phyloP scores from a whole-genome alignment of 306 rosid genomes.

The Fragaria ananassa region DNA sequence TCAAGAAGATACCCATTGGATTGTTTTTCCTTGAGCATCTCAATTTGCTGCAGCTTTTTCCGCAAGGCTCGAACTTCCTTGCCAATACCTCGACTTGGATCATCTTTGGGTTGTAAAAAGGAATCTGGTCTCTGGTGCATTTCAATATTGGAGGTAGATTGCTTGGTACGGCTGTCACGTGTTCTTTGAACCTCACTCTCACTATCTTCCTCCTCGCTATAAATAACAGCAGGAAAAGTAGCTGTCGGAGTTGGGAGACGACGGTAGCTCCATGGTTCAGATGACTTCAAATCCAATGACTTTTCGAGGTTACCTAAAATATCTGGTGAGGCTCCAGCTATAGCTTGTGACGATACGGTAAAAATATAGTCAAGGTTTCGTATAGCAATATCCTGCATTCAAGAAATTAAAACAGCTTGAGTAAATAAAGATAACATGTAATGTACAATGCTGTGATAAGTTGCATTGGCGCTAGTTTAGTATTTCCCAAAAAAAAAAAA shows the following conservation, averaged over 20 bases:
- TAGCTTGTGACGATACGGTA: conserved; percentile 63
- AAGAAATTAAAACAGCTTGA: conserved; percentile 4
- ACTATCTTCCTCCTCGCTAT: conserved; percentile 84
- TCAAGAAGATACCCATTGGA: conserved; percentile 70
- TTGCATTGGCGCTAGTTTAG: not conserved
- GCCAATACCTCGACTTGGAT: conserved; percentile 40
- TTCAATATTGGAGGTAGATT: conserved; percentile 36
- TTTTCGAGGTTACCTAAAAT: conserved; percentile 74
- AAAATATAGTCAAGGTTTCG: conserved; percentile 85
- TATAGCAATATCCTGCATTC: conserved; percentile 74
- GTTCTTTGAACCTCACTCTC: conserved; percentile 57
- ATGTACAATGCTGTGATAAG: not conserved
- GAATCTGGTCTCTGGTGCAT: conserved; percentile 48
- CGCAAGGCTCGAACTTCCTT: conserved; percentile 69
- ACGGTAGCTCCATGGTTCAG: conserved; percentile 86
- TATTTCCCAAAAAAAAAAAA: too few relatives aligned
- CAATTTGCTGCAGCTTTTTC: conserved; percentile 96
- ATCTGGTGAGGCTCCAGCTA: conserved; percentile 63
- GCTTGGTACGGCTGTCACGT: conserved; percentile 43
- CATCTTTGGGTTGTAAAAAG: conserved; percentile 63
- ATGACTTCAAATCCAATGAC: conserved; percentile 69
- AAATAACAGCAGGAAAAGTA: conserved; percentile 69
- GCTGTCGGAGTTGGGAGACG: conserved; percentile 90
- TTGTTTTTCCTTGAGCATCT: conserved; percentile 89
- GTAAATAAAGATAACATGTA: conserved; percentile 2